Base-by-base conservation (phyloP, 2,329 filamentous ascomycete species). In the Aspergillus carbonarius region DNA sequence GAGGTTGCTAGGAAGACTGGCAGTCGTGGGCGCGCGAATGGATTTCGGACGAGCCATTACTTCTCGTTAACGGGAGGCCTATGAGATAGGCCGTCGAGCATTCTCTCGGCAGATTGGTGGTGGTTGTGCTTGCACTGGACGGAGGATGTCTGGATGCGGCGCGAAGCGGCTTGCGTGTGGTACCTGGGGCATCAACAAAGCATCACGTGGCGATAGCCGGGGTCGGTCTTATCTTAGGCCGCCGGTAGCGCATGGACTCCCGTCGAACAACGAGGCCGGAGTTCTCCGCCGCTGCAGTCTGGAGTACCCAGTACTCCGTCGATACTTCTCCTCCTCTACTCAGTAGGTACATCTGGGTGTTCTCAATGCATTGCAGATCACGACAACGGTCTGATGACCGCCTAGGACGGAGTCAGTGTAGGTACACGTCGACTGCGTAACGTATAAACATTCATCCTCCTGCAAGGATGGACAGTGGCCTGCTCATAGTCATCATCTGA, bases 1-100 rank as follows among this genome's bases (percentile, higher is more conserved):
- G 63, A 92, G 81, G 27, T 85, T 83, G 52, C 90, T 88, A n/a
- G 88, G 83, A 51, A 95, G 83, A 64, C 88, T 86, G 57, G 86
- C 86, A 53, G 85, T 86, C 48, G 89, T 90, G 17, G 91, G 90
- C 37, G 91, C 80, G 56, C 75, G 75, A 23, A 77, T 63, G 23
- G 66, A 51, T 57, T 70, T 74, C 34, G 63, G 60, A 54, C 70
- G 72, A 55, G 71, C 68, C 74, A 76, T 63, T 54, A 27, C 17
- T 39, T n/a, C 15, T 20, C 5, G 15, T 32, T 30, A 25, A 32
- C 1, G 25, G 8, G 4, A 6, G 44, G 13, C 23, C 44, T 48
- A 48, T 3, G 9, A 12, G n/a, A 6, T 32, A 48, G 44, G 44
- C 25, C 25, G 27, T 17, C 10, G 9, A 30, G 25, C 25, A 48